Evolutionary conservation across 2,329 filamentous ascomycete genomes (phyloP).

Genomic region (Phyllosticta citrichinensis): DNA sequence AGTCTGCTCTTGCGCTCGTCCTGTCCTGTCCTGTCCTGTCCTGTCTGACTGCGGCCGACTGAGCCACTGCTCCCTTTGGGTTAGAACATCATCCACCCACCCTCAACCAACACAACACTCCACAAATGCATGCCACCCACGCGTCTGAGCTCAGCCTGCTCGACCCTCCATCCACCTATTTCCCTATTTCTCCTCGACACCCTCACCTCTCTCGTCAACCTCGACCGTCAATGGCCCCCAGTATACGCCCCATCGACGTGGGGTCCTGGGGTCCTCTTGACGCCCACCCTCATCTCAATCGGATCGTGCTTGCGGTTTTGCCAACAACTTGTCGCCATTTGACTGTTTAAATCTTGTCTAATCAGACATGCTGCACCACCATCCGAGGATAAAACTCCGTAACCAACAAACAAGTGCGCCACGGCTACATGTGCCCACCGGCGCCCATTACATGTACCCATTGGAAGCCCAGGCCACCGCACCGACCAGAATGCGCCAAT

Average conservation of each 20-base stretch:
- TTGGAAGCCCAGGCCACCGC: not conserved
- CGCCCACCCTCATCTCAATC: not conserved
- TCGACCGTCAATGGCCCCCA: not conserved
- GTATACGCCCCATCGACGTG: not conserved
- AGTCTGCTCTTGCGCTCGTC: not conserved
- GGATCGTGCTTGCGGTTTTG: not conserved
- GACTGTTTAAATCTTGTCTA: not conserved
- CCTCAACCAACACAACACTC: not conserved
- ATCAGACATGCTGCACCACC: not conserved
- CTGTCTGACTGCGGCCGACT: constrained; percentile 2
- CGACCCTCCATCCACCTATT: no score
- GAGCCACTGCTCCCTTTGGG: constrained; percentile 1
- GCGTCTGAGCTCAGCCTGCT: not conserved
- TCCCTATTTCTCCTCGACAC: not conserved
- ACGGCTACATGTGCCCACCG: not conserved
- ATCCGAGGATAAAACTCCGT: not conserved
- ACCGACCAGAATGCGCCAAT: not conserved
- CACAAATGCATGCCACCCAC: not conserved
- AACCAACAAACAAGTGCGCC: not conserved
- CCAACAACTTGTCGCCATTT: not conserved
- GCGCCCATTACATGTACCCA: not conserved
- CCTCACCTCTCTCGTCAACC: not conserved
- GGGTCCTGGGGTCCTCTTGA: not conserved
- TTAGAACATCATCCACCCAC: not conserved
- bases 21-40: no score